Evolutionary conservation across 768 basidiomycete species (phyloP).

Genomic region (Serpula lacrymans): DNA sequence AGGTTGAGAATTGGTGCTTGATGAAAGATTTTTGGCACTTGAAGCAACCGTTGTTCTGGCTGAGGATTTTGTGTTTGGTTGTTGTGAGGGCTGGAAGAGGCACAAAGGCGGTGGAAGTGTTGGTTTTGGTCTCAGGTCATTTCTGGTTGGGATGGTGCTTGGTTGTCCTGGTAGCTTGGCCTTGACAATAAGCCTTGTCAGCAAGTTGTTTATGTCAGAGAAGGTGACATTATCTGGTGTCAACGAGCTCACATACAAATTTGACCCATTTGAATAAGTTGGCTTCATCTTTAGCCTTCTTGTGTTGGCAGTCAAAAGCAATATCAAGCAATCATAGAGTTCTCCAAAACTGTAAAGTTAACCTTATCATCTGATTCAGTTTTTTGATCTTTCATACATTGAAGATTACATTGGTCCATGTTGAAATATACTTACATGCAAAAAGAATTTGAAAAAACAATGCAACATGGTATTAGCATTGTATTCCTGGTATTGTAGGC

Average conservation of each 20-base stretch:
- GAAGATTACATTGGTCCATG: too few relatives aligned
- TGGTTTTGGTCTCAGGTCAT: background rate
- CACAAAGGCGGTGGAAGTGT: background rate
- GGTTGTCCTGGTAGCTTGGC: background rate
- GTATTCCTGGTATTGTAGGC: too few relatives aligned
- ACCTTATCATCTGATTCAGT: too few relatives aligned
- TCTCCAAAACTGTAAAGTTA: too few relatives aligned
- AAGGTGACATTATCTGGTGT: background rate
- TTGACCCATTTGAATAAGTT: conserved; percentile 2
- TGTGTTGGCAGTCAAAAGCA: background rate
- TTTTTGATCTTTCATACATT: too few relatives aligned
- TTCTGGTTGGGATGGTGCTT: background rate
- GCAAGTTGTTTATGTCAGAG: background rate
- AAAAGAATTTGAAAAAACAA: too few relatives aligned
- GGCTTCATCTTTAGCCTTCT: background rate
- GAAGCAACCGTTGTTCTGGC: conserved; percentile 17
- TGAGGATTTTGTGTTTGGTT: conserved; percentile 10
- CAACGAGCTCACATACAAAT: background rate
- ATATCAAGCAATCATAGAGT: too few relatives aligned
- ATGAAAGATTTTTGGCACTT: conserved; percentile 18
- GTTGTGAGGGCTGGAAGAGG: conserved; percentile 5
- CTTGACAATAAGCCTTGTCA: background rate
- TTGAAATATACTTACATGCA: too few relatives aligned
- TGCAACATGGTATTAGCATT: too few relatives aligned
- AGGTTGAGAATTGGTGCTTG: conserved; percentile 12